Evolutionary conservation across 2,329 filamentous ascomycete genomes (phyloP), one percentile per base, ranked within the genome.

Genomic region (Cercospora zeae-maydis): DNA sequence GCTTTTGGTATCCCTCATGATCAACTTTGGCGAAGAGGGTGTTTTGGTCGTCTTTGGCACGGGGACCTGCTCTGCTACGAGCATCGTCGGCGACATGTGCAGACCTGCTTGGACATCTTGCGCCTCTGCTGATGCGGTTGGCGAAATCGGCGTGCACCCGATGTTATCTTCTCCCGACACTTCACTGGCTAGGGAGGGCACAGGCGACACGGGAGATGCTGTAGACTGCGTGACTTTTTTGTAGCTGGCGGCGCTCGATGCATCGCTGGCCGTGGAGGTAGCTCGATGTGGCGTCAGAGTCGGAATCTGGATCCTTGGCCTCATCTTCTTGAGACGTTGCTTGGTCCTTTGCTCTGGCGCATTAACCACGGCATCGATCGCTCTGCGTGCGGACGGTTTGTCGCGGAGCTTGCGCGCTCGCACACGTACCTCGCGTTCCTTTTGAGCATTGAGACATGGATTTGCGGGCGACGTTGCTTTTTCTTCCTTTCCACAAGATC

Each of bases 361-460:
- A 19, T 70, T 66, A 42, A 72, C 71, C 8, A 71, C 65, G n/a
- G 70, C 57, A 39, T 74, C 71, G 21, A 73, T 71, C 2, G 67
- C 69, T 14, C 67, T 66, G 27, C 53, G 61, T n/a, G 65, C 56
- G n/a, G 60, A 24, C 5, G 71, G 68, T 27, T 62, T 67, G 51
- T 77, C 74, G 14, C 74, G 70, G 33, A 75, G 63, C 63, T 76
- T 76, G 16, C 74, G 70, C 24, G 65, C 68, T 30, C 73, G 70
- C 31, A 71, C 72, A 10, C 71, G 67, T 42, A 75, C 73, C 47
- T 74, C 74, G 5, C 75, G 67, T 47, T 72, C 72, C 53, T 66
- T 70, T 9, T 71, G 67, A 8, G 65, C 68, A 5, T 61, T 19
- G 1, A 60, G 63, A 21, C 70, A 66, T 9, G 68, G 59, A 4